A percentile compares a stretch with the other conserved stretches of the same genome.
Evolutionary conservation across 2,329 filamentous ascomycete species (phyloP).

Genomic region (Shiraia bambusicola): DNA sequence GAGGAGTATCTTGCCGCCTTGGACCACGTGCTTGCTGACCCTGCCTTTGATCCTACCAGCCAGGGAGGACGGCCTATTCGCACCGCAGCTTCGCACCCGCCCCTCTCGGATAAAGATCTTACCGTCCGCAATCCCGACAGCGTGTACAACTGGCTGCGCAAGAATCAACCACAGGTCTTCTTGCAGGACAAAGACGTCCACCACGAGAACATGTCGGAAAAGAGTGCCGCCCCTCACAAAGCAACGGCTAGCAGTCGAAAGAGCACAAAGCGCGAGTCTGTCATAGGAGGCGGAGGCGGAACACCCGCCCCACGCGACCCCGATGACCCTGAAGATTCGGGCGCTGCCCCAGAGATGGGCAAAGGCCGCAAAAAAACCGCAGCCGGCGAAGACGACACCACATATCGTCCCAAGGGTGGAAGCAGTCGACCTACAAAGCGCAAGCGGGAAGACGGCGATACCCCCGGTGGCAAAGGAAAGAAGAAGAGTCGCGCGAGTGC

Average conservation of each 20-base stretch:
- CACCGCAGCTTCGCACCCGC: constrained; percentile 44
- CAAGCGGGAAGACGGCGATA: constrained; percentile 47
- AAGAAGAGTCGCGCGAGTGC: constrained; percentile 40
- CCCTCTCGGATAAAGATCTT: constrained; percentile 51
- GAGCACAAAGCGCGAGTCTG: constrained; percentile 35
- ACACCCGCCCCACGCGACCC: constrained; percentile 41
- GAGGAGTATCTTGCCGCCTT: constrained; percentile 72
- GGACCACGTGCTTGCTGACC: constrained; percentile 56
- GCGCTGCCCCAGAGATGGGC: constrained; percentile 30
- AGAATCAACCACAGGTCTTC: constrained; percentile 81
- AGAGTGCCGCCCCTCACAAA: constrained; percentile 30
- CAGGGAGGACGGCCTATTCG: constrained; percentile 44
- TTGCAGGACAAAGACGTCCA: constrained; percentile 66
- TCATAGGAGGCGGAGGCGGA: constrained; percentile 32
- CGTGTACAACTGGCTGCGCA: constrained; percentile 92
- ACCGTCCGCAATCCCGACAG: constrained; percentile 79
- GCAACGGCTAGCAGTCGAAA: constrained; percentile 29
- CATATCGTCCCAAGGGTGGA: constrained; percentile 53
- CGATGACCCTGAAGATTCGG: constrained; percentile 46
- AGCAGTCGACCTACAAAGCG: constrained; percentile 45
- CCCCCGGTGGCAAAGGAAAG: constrained; percentile 24
- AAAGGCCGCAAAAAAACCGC: constrained; percentile 33
- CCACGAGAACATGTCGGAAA: constrained; percentile 43
- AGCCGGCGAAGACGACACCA: constrained; percentile 45
- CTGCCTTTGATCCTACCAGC: constrained; percentile 54